Evolutionary conservation across 2,329 filamentous ascomycete genomes (phyloP), one percentile per base, ranked within the genome.

Genomic region (Trichoderma sp.): DNA sequence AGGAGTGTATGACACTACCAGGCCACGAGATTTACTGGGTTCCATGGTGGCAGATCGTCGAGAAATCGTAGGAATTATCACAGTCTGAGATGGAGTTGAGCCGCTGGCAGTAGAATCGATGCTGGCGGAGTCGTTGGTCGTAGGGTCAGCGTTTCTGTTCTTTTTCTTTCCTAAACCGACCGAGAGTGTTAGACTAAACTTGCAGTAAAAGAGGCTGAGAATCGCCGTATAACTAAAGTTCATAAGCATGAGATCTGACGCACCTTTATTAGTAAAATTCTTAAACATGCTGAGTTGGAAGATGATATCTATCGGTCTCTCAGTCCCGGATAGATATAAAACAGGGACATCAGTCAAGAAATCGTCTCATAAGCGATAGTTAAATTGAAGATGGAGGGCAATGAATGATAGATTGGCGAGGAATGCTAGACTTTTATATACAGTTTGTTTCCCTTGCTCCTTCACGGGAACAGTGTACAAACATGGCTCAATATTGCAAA

Each of bases 211-310:
- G 2, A 14, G 6, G 24, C 4, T 19, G 14, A 2, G 2, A 29
- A 19, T 13, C 6, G 2, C 16, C n/a, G 29, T 52, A 4, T 8
- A 35, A 21, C 52, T 1, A 24, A 1, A 0, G 2, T 43, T n/a
- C 5, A 19, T n/a, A 2, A n/a, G 6, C 6, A 43, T 19, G 8
- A 7, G 5, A 7, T 16, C 16, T n/a, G 19, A 35, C 47, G 13
- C 10, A 62, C 59, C 59, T 62, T 29, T 62, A 49, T 55, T 55
- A 10, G 56, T 4, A 58, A 52, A 62, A 13, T 14, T 21, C 33
- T 33, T 62, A 16, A 43, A 43, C 59, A 62, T 62, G 29, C 59
- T 62, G 59, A 52, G 59, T 52, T 62, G 43, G 13, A 49, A 35
- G 14, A 13, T 24, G n/a, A 19, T 35, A 21, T 29, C 49, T 19